These are phyloP conservation scores for Euphorbia schlechtendalii DNA, from an alignment of 441 rosid genomes.

Conservation along the genomic window DNA sequence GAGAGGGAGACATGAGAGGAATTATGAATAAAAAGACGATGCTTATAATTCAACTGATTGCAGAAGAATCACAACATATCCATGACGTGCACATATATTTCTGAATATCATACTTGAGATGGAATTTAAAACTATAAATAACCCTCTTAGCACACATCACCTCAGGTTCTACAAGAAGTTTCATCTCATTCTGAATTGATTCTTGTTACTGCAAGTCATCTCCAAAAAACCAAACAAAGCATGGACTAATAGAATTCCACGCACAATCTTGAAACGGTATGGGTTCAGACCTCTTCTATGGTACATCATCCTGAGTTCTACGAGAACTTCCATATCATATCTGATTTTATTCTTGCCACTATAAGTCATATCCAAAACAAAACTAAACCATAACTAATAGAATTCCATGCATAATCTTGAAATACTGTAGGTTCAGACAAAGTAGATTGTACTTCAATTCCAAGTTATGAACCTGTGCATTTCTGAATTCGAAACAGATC, in stretches of 20 bases:
- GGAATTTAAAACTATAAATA: neutral
- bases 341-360: too few species aligned
- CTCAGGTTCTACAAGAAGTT: neutral
- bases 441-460: too few species aligned
- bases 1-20: neutral
- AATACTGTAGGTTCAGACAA: too few species aligned
- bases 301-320: too few species aligned
- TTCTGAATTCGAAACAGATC: neutral
- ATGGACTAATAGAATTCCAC: neutral
- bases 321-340: too few species aligned
- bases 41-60: slow-evolving; percentile 1
- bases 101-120: neutral
- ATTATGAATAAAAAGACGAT: neutral
- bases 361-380: too few species aligned
- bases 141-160: neutral
- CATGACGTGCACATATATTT: neutral
- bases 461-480: neutral
- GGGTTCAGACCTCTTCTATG: too few species aligned
- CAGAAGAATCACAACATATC: neutral
- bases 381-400: too few species aligned
- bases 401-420: too few species aligned
- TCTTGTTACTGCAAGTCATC: neutral
- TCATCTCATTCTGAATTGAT: neutral
- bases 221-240: neutral
- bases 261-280: neutral